Conservation (phyloP, 352 stramenopile genomes). For the Pythium dissotocum region DNA sequence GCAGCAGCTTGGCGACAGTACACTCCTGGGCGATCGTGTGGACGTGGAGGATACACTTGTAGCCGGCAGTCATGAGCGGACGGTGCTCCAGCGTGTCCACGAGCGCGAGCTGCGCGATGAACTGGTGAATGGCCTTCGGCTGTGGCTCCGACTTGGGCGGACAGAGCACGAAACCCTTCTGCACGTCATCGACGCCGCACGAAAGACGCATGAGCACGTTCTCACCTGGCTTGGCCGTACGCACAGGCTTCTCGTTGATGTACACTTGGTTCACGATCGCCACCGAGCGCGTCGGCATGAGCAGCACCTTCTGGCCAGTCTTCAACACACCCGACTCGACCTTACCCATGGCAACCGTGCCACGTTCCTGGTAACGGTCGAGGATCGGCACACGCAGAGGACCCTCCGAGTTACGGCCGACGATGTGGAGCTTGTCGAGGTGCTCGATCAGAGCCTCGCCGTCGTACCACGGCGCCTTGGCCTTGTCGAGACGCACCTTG, state of each 20-base stretch:
- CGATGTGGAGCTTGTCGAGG: conserved; percentile 93
- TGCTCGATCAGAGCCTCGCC: conserved; percentile 92
- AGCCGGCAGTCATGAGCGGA: conserved; percentile 95
- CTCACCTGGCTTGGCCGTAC: conserved; percentile 95
- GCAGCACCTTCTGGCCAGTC: conserved; percentile 91
- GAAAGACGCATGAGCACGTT: conserved; percentile 97
- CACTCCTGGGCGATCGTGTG: conserved; percentile 97
- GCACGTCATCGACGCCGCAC: conserved; percentile 81
- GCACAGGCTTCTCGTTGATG: conserved; percentile 94
- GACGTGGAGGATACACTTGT: conserved; percentile 97
- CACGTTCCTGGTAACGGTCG: conserved; percentile 96
- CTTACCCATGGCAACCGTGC: conserved; percentile 97
- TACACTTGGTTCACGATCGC: conserved; percentile 78
- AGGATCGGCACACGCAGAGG: conserved; percentile 96
- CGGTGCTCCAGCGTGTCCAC: conserved; percentile 97
- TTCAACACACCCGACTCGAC: conserved; percentile 95
- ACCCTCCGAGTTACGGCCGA: conserved; percentile 86
- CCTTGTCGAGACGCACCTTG: conserved; percentile 84
- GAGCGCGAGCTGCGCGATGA: conserved; percentile 94
- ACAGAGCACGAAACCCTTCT: conserved; percentile 95
- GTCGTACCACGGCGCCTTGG: conserved; percentile 93
- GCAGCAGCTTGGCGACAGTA: conserved; percentile 91
- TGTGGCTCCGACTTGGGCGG: conserved; percentile 43
- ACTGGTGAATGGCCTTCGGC: conserved; percentile 70
- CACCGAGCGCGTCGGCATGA: conserved; percentile 93